Percentiles rank a stretch among this genome's conserved stretches.
Conservation (phyloP, 805 yeast genomes). For the Cyberlindnera subsufficiens region DNA sequence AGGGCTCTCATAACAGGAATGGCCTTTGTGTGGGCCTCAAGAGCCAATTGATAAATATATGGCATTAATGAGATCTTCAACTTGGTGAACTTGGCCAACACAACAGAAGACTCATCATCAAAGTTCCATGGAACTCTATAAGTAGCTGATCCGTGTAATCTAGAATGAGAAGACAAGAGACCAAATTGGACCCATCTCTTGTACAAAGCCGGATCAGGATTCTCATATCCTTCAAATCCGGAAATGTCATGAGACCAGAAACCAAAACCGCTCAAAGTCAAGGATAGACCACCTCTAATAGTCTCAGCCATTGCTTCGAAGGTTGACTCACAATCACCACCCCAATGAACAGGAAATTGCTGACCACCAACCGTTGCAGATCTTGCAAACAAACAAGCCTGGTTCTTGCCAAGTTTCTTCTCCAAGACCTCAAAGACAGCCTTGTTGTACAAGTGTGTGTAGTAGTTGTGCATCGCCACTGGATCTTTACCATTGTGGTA, state of each 20-base stretch:
- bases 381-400: constrained; percentile 19
- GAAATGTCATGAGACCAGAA: constrained; percentile 23
- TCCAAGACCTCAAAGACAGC: constrained; percentile 19
- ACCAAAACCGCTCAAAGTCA: constrained; percentile 18
- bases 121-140: constrained; percentile 22
- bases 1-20: constrained; percentile 16
- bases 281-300: constrained; percentile 19
- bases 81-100: constrained; percentile 15
- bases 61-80: constrained; percentile 20
- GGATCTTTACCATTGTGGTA: constrained; percentile 14
- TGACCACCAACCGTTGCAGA: constrained; percentile 21
- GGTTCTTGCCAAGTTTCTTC: constrained; percentile 15
- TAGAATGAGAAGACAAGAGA: constrained; percentile 18
- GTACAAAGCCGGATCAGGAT: constrained; percentile 18
- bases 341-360: constrained; percentile 22
- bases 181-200: constrained; percentile 22
- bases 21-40: constrained; percentile 16
- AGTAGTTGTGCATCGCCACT: constrained; percentile 16
- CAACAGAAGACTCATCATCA: constrained; percentile 19
- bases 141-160: constrained; percentile 19
- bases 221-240: constrained; percentile 16
- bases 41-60: constrained; percentile 14
- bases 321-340: constrained; percentile 21
- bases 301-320: constrained; percentile 22
- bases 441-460: constrained; percentile 18